Evolutionary conservation across 805 yeast genomes (phyloP).

Genomic region (Schwanniomyces pseudopolymorphus): DNA sequence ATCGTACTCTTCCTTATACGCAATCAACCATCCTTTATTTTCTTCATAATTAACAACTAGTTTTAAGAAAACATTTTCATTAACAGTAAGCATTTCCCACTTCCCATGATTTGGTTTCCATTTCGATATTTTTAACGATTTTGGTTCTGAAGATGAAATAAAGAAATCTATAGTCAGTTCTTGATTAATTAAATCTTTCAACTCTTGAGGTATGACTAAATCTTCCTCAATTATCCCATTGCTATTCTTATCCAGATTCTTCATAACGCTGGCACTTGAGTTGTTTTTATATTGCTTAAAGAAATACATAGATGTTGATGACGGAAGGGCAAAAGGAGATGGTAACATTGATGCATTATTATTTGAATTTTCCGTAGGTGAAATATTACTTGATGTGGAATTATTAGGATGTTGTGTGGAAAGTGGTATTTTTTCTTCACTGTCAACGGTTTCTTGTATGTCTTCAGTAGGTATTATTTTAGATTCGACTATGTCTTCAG

Average conservation of each 20-base stretch:
- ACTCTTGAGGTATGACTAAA: conserved; percentile 32
- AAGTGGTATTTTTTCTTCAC: not conserved
- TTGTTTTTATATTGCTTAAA: conserved; percentile 29
- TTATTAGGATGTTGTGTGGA: not conserved
- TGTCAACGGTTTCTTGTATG: no score
- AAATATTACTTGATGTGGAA: conserved; percentile 1
- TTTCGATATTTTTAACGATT: conserved; percentile 38
- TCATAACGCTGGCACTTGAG: conserved; percentile 5
- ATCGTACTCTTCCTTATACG: conserved; percentile 41
- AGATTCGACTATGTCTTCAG: not conserved
- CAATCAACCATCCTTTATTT: conserved; percentile 35
- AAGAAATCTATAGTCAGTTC: conserved; percentile 38
- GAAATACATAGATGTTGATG: conserved; percentile 40
- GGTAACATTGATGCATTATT: conserved; percentile 16
- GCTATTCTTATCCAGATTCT: not conserved
- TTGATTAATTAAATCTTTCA: conserved; percentile 38
- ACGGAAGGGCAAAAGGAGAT: conserved; percentile 45
- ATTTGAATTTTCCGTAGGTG: not conserved
- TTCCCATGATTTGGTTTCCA: conserved; percentile 44
- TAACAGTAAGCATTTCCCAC: conserved; percentile 44
- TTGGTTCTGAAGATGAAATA: conserved; percentile 32
- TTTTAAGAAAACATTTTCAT: conserved; percentile 35
- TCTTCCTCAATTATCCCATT: conserved; percentile 10
- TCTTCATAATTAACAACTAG: conserved; percentile 37
- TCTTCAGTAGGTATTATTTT: no score